phyloP scores from a whole-genome alignment of 2,329 filamentous ascomycete species.

The Coniella lustricola region DNA sequence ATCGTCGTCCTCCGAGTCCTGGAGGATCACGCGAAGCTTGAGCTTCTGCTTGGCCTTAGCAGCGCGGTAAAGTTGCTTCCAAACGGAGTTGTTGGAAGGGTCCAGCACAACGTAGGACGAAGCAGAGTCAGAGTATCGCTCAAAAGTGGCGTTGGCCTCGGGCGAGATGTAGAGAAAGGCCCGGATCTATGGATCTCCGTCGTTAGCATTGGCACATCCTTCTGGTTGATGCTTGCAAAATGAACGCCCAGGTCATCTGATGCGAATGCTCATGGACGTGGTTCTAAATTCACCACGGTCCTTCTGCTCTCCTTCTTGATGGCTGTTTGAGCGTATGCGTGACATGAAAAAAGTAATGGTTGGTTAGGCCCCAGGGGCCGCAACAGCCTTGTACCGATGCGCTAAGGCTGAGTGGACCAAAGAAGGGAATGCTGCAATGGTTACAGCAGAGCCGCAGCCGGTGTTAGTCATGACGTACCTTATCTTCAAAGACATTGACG shows the following conservation, averaged over 20 bases:
- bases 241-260: too few species aligned
- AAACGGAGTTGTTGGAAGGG: constrained; percentile 69
- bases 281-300: too few species aligned
- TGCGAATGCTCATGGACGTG: too few species aligned
- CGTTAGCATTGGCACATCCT: not conserved
- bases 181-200: constrained; percentile 52
- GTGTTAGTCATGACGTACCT: constrained; percentile 55
- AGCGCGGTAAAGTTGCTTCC: constrained; percentile 94
- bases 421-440: too few species aligned
- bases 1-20: constrained; percentile 28
- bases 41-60: constrained; percentile 98
- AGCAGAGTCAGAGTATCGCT: constrained; percentile 93
- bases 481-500: constrained; percentile 65
- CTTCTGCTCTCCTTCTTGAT: too few species aligned
- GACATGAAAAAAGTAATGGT: too few species aligned
- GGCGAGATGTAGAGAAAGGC: constrained; percentile 57
- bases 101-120: constrained; percentile 74
- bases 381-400: too few species aligned
- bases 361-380: too few species aligned
- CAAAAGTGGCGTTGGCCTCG: constrained; percentile 61
- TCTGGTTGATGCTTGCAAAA: too few species aligned
- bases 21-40: constrained; percentile 66
- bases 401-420: too few species aligned
- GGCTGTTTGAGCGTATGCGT: too few species aligned
- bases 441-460: not conserved